Base-by-base conservation (phyloP, 2,329 filamentous ascomycete genomes). In the Penicillium hesseltinei region DNA sequence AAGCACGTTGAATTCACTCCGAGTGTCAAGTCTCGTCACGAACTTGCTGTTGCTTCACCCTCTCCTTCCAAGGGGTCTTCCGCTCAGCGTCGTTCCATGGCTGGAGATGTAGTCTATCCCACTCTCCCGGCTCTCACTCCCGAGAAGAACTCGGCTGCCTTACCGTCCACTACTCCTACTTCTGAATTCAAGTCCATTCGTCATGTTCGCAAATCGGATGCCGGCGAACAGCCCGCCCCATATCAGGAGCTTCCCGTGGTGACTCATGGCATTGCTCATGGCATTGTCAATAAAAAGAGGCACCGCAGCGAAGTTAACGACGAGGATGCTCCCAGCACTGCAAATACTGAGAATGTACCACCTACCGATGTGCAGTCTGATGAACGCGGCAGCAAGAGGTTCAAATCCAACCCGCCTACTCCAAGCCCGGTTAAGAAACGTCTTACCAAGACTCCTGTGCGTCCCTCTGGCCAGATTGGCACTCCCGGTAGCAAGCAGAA, bases 1-100 rank as follows among this genome's bases (percentile, higher is more conserved):
- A 96, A 95, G 77, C 88, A 84, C 55, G 90, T 96, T 36, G 87
- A 89, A 50, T 96, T 96, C 68, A 91, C 89, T 0, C 88, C 87
- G 0, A 86, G 85, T 59, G 87, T 87, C 36, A 83, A 90, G 61
- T 72, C 74, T 51, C 70, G 69, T 31, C 67, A 76, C 54, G 70
- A 72, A 15, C 64, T 72, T n/a, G 61, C 69, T 36, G 61, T 74
- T 17, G 64, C 69, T 5, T 78, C 76, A 31, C 76, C 76, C 6
- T 77, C 75, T 11, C 76, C 75, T 3, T 77, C 73, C 25, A 78
- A 77, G 58, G 65, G 73, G 23, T 70, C 71, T 4, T 63, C 62
- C 13, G 63, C 48, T 58, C 69, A 55, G 44, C 58, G 57, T 52
- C 60, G 64, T 25, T 60, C 63, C 11, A 59, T 59, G 8, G 21